Conservation (phyloP, 805 yeast genomes). For the Myxozyma lipomycoides region DNA sequence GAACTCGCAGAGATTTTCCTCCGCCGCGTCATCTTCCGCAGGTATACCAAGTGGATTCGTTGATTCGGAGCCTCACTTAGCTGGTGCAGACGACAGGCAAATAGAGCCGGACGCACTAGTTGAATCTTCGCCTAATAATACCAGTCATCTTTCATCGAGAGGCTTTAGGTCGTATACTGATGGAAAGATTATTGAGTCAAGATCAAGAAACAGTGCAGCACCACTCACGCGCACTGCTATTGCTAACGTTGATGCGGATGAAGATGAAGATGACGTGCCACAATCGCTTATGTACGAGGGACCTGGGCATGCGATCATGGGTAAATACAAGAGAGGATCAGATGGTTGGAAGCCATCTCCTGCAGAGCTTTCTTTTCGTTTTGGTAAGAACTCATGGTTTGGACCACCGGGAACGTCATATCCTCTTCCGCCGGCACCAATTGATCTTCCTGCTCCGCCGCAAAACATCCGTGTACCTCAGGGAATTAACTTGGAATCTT, state of each 20-base stretch:
- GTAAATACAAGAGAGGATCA: conserved; percentile 8
- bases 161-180: background rate
- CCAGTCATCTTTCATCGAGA: background rate
- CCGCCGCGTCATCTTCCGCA: conserved; percentile 18
- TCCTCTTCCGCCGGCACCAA: conserved; percentile 26
- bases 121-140: background rate
- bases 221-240: background rate
- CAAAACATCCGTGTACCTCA: conserved; percentile 20
- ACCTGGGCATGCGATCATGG: background rate
- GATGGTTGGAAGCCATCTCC: conserved; percentile 23
- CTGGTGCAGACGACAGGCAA: background rate
- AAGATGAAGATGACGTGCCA: conserved; percentile 24
- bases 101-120: background rate
- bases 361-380: conserved; percentile 25
- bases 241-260: conserved; percentile 5
- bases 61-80: conserved; percentile 1
- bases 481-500: conserved; percentile 24
- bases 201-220: background rate
- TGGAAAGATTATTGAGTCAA: background rate
- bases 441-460: conserved; percentile 27
- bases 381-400: conserved; percentile 16
- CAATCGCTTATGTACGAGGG: conserved; percentile 21
- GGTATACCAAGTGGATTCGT: conserved; percentile 20
- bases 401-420: conserved; percentile 26
- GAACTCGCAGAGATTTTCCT: background rate